Evolutionary conservation across 1,284 basidiomycete species (phyloP), one percentile per base, ranked within the genome.

Genomic region (Omphalotus olearius): DNA sequence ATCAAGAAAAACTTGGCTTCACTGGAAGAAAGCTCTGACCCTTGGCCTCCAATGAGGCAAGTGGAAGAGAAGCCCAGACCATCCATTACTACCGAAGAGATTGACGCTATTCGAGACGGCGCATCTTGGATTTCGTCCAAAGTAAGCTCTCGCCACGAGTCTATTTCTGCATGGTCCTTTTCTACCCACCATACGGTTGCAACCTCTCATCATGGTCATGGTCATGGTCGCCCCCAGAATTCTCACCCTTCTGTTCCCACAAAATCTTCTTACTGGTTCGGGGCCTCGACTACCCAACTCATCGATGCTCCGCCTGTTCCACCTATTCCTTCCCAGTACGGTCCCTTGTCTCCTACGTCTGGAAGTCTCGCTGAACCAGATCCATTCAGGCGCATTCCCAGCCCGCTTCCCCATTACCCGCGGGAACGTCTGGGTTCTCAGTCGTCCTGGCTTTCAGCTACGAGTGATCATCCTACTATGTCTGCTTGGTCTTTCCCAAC

Each of bases 101-200:
- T 88, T 50, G 81, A 87, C 55, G 82, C 70, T 6, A 71, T 87
- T 50, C 79, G 80, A 37, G 84, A 87, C 56, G 83, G 84, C 44
- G 79, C 78, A 50, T 87, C 85, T 14, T 88, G 86, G 85, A 79
- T 88, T 53, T 85, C 85, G 1, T 87, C 85, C 42, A 74, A 78
- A 39, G 72, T 76, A 3, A 75, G 72, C 52, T 79, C 82, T n/a
- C 30, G 7, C 13, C 78, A 69, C 49, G 72, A 76, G 43, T 84
- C 83, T 1, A 66, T 79, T 16, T 86, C 83, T 9, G 75, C 76
- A 16, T 87, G 84, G 75, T 86, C 84, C 1, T 85, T 86, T 64
- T 82, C 83, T 0, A 85, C 83, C 0, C 78, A 80, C 59, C 75
- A 80, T 45, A 78, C 78, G 4, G 67, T 64, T 17, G 69, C 64